Evolutionary conservation across 2,329 filamentous ascomycete genomes (phyloP), one percentile per base, ranked within the genome.

Genomic region (Huntiella decipiens): DNA sequence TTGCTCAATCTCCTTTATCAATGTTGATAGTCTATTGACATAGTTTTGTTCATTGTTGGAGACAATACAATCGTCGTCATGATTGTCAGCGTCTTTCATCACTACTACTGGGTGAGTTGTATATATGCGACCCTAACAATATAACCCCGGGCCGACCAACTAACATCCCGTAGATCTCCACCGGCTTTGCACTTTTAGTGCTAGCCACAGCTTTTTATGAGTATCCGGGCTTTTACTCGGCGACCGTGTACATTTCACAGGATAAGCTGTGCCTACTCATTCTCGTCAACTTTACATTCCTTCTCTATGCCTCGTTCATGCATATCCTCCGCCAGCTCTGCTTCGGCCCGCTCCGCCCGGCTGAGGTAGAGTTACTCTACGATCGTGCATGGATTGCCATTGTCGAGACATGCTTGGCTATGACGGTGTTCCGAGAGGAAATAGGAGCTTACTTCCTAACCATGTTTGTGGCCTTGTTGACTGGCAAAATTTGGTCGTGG

Each of bases 371-470:
- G 62, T 88, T 96, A 60, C 74, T 98, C 11, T 95, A 93, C 58
- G 91, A 98, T 62, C 88, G 88, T 62, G 87, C 83, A 43, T 98
- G 92, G 92, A 95, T 95, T 58, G 88, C 91, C 35, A 83, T 96
- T 36, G 94, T 88, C 40, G 91, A 98, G 65, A 98, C 91, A 52
- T 84, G 87, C 57, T 69, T 98, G 52, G 91, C 91, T 28, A 96
- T 98, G 88, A 95, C 91, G 28, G 94, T 94, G 53, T 96, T 98
- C 62, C 73, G 91, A 38, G 91, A 95, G 52, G 87, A 96, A 59
- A 77, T 98, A 13, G 88, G 91, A 38, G 82, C 82, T 37, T 92
- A 86, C 78, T 94, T 96, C 57, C 68, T 98, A 49, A 77, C 91
- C 56, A 96, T 98, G 87, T 96, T 98, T 61, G 83, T 92, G 12